Percentiles rank a stretch among this genome's conserved stretches.
These are phyloP conservation scores for Spencermartinsiella europaea DNA, from an alignment of 805 yeast genomes.

Conservation along the genomic window DNA sequence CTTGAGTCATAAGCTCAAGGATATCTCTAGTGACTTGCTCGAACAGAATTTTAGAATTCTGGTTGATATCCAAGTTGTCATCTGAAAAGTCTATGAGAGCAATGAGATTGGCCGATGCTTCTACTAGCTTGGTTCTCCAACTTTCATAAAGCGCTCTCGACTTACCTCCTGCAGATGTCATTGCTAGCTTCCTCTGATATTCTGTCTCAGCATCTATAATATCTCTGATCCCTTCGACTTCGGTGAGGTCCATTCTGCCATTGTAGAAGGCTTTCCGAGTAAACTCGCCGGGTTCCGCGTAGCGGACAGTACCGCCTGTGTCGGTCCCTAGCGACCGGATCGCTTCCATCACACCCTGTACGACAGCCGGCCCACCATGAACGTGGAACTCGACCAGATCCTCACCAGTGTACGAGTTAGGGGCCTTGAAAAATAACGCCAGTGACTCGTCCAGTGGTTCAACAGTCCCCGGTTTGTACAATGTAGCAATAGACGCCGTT, in stretches of 20 bases:
- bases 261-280: constrained; percentile 81
- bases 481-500: constrained; percentile 50
- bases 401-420: constrained; percentile 88
- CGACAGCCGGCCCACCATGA: constrained; percentile 91
- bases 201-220: constrained; percentile 94
- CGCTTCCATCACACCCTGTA: constrained; percentile 59
- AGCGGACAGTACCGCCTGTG: constrained; percentile 48
- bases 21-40: constrained; percentile 45
- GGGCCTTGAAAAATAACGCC: constrained; percentile 60
- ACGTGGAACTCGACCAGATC: constrained; percentile 83
- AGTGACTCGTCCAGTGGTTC: constrained; percentile 66
- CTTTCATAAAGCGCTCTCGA: constrained; percentile 47
- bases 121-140: constrained; percentile 67
- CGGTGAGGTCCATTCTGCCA: constrained; percentile 78
- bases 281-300: constrained; percentile 93
- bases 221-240: constrained; percentile 84
- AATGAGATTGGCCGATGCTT: constrained; percentile 67
- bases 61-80: constrained; percentile 52
- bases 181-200: constrained; percentile 69
- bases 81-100: constrained; percentile 95
- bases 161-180: constrained; percentile 67
- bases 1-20: constrained; percentile 38
- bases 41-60: constrained; percentile 36
- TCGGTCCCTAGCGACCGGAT: constrained; percentile 39
- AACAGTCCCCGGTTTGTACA: constrained; percentile 39